Conservation (phyloP, 352 stramenopile genomes). For the Globisporangium emineosum region DNA sequence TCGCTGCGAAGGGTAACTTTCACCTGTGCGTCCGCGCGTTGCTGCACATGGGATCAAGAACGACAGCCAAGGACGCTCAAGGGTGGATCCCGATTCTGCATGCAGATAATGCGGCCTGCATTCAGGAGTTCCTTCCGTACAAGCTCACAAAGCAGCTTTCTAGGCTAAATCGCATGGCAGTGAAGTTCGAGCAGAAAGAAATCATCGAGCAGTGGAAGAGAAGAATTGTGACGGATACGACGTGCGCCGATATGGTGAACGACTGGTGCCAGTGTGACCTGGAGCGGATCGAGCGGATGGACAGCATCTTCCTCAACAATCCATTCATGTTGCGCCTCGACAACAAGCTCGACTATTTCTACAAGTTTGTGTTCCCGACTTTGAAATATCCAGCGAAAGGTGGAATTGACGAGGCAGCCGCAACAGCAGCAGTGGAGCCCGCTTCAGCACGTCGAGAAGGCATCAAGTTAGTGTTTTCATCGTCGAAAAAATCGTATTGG, state of each 20-base stretch:
- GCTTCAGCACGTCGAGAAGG: constrained; percentile 20
- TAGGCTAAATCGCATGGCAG: constrained; percentile 43
- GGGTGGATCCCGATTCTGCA: constrained; percentile 55
- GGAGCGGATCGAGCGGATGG: constrained; percentile 48
- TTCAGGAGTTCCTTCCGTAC: constrained; percentile 55
- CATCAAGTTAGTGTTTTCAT: constrained; percentile 38
- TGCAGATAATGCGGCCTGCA: constrained; percentile 20
- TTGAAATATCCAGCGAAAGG: constrained; percentile 14
- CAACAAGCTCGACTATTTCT: constrained; percentile 61
- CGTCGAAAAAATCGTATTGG: constrained; percentile 33
- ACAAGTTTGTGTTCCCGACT: constrained; percentile 33
- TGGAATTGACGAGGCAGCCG: neutral
- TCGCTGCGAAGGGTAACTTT: constrained; percentile 39
- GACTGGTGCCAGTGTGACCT: constrained; percentile 56
- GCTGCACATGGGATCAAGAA: constrained; percentile 31
- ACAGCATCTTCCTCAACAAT: constrained; percentile 44
- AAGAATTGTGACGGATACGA: constrained; percentile 34
- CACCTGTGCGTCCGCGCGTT: constrained; percentile 35
- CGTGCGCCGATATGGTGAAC: constrained; percentile 62
- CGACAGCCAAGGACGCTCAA: constrained; percentile 39
- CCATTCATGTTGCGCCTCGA: constrained; percentile 58
- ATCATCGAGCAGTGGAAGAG: constrained; percentile 50
- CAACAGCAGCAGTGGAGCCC: neutral
- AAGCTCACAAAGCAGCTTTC: constrained; percentile 59
- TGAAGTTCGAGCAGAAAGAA: constrained; percentile 40